Conservation (phyloP, 2,329 filamentous ascomycete species). For the Alternaria gaisen region DNA sequence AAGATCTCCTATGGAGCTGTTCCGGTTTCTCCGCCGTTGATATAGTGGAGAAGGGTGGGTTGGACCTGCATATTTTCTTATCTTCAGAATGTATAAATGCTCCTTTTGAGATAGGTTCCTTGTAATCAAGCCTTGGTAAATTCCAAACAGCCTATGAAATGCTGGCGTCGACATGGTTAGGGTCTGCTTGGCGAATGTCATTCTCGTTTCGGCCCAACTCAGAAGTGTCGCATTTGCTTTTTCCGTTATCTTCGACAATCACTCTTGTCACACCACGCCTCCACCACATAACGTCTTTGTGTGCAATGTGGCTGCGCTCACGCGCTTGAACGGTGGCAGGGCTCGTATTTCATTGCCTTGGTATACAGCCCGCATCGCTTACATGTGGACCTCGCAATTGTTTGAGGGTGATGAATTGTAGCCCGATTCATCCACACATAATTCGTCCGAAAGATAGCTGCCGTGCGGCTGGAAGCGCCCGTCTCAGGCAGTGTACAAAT, state of each 20-base stretch:
- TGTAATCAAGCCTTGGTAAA: slow-evolving; percentile 1
- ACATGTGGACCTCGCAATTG: not conserved
- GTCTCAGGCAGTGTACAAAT: not conserved
- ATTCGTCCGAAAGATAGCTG: not conserved
- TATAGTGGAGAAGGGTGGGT: not conserved
- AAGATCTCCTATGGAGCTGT: slow-evolving; percentile 9
- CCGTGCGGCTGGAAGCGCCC: slow-evolving; percentile 12
- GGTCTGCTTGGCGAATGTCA: not conserved
- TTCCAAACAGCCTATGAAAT: not conserved
- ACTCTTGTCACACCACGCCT: not conserved
- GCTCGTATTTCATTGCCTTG: not conserved
- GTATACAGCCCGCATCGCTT: not conserved
- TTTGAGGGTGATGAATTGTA: no score
- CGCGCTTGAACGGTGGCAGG: not conserved
- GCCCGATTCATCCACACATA: not conserved
- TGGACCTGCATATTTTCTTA: slow-evolving; percentile 7
- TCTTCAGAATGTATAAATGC: not conserved
- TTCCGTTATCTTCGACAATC: not conserved
- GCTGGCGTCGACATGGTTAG: not conserved
- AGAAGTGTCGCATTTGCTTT: not conserved
- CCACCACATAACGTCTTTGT: not conserved
- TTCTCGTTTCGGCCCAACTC: not conserved
- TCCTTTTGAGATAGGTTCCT: slow-evolving; percentile 7
- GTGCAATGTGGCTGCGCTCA: not conserved
- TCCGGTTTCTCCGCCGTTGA: slow-evolving; percentile 2